These are phyloP conservation scores for Blakeslea trispora DNA, from an alignment of 371 early-diverging fungal genomes.

Conservation along the genomic window DNA sequence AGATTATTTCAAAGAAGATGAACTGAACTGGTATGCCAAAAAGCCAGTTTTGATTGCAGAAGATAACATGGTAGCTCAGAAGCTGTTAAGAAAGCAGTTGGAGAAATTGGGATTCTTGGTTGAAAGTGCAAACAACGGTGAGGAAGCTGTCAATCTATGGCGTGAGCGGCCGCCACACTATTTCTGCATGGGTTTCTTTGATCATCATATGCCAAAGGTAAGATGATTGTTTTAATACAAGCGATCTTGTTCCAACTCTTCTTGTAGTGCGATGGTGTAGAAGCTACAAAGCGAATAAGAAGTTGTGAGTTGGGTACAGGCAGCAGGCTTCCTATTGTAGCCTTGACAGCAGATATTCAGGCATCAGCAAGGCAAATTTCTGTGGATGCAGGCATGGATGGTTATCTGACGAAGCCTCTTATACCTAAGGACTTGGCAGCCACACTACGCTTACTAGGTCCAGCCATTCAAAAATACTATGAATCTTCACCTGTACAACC, in stretches of 20 bases:
- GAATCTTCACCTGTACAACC: not conserved
- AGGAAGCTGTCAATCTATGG: slow-evolving; percentile 47
- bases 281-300: slow-evolving; percentile 56
- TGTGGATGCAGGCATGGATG: slow-evolving; percentile 61
- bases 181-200: slow-evolving; percentile 50
- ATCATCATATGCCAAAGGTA: slow-evolving; percentile 57
- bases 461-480: slow-evolving; percentile 14
- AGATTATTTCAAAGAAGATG: slow-evolving; percentile 38
- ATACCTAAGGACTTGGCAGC: slow-evolving; percentile 43
- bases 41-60: slow-evolving; percentile 51
- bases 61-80: slow-evolving; percentile 54
- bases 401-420: slow-evolving; percentile 63
- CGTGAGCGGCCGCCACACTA: slow-evolving; percentile 33
- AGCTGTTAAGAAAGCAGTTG: slow-evolving; percentile 44
- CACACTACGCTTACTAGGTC: slow-evolving; percentile 31
- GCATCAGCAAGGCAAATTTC: slow-evolving; percentile 51
- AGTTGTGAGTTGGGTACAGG: slow-evolving; percentile 15
- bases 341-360: slow-evolving; percentile 62
- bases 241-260: not conserved
- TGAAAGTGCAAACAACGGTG: slow-evolving; percentile 52
- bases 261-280: slow-evolving; percentile 57
- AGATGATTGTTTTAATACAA: not conserved
- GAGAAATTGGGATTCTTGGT: slow-evolving; percentile 52
- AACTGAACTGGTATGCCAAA: slow-evolving; percentile 34
- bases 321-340: slow-evolving; percentile 56